Percentiles rank a stretch among this genome's conserved stretches.
Conservation (phyloP, 208 protist species). For the Strigomonas culicis region DNA sequence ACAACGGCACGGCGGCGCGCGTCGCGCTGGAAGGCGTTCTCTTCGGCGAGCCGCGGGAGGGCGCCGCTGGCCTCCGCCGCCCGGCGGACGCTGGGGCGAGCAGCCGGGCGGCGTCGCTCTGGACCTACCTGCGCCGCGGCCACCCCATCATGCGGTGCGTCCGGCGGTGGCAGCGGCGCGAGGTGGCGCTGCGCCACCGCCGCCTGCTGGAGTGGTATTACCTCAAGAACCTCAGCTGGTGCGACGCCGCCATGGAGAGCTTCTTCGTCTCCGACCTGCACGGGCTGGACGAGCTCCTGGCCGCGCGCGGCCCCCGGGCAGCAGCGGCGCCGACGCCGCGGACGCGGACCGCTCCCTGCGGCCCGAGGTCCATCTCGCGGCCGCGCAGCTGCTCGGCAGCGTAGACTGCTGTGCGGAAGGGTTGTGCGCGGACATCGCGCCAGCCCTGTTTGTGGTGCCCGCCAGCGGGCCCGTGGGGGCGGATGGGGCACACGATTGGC, state of each 20-base stretch:
- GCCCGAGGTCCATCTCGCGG: background rate
- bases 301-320: background rate
- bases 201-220: conserved; percentile 13
- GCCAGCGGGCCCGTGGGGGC: no score
- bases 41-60: no score
- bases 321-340: background rate
- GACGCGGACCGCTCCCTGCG: background rate
- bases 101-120: no score
- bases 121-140: background rate
- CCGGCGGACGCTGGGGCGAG: no score
- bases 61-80: no score
- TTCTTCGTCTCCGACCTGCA: conserved; percentile 3
- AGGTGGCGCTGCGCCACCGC: background rate
- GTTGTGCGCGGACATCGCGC: no score
- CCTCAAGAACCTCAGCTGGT: conserved; percentile 8
- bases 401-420: no score
- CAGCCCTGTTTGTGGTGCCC: no score
- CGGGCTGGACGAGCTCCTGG: background rate
- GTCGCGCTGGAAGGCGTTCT: no score
- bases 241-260: background rate
- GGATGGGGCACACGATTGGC: no score
- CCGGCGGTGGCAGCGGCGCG: background rate
- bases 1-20: no score
- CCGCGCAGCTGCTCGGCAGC: background rate
- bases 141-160: background rate